Conservation (phyloP, 495 filamentous ascomycete species). For the Neurospora hispaniola region DNA sequence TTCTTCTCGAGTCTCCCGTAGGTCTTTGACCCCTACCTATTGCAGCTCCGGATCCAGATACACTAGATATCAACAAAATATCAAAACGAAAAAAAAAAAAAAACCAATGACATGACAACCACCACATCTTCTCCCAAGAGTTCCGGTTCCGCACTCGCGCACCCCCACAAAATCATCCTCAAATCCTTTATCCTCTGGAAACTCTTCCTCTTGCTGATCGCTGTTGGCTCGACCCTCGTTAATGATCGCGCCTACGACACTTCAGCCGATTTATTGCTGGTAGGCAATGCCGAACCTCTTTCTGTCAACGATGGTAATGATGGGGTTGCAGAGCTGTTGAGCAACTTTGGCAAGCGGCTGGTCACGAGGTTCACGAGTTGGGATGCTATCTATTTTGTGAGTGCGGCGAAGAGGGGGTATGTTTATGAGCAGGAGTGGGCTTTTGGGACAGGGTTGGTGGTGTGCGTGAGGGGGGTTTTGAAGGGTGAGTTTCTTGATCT, state of each 20-base stretch:
- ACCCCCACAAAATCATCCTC: slow-evolving; percentile 23
- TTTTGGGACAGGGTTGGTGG: slow-evolving; percentile 62
- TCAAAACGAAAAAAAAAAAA: no score
- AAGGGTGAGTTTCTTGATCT: slow-evolving; percentile 15
- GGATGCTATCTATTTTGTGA: slow-evolving; percentile 85
- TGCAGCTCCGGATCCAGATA: not conserved
- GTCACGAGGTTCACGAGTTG: slow-evolving; percentile 62
- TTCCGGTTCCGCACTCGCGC: slow-evolving; percentile 1
- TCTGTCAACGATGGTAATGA: not conserved
- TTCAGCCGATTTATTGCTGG: slow-evolving; percentile 42
- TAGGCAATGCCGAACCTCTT: not conserved
- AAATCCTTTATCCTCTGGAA: slow-evolving; percentile 57
- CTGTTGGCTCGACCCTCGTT: slow-evolving; percentile 24
- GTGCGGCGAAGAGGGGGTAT: slow-evolving; percentile 59
- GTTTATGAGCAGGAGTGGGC: slow-evolving; percentile 95
- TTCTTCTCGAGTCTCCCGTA: not conserved
- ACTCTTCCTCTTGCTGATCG: slow-evolving; percentile 52
- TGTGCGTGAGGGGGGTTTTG: slow-evolving; percentile 31
- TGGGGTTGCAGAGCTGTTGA: not conserved
- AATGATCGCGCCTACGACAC: slow-evolving; percentile 64
- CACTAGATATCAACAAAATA: no score
- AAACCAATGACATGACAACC: not conserved
- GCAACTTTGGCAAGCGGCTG: slow-evolving; percentile 3
- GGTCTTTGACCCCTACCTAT: not conserved
- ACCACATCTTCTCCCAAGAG: no score